phyloP scores from a whole-genome alignment of 371 early-diverging fungal genomes.

The Mortierella sp. region DNA sequence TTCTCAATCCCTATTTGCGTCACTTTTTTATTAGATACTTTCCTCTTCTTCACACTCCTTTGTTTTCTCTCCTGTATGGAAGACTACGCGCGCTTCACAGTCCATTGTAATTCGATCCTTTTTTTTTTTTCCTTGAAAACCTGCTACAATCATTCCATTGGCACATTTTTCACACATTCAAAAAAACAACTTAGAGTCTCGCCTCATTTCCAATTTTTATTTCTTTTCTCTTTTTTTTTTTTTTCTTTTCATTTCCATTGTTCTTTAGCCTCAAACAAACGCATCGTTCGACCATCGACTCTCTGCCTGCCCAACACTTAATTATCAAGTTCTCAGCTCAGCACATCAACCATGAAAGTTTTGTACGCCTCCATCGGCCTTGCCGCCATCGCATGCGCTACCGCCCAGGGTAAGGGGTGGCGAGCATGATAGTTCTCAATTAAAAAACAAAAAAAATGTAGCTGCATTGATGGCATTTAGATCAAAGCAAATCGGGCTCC shows the following conservation, averaged over 20 bases:
- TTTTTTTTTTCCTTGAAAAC: not conserved
- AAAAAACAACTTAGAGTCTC: not conserved
- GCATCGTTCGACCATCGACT: not conserved
- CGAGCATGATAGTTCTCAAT: too few relatives aligned
- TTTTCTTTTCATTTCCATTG: not conserved
- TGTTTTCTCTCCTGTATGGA: not conserved
- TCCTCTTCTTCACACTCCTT: not conserved
- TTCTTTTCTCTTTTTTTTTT: not conserved
- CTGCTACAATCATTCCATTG: not conserved
- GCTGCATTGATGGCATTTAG: too few relatives aligned
- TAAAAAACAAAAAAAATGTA: too few relatives aligned
- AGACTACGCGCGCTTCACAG: not conserved
- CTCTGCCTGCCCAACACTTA: too few relatives aligned
- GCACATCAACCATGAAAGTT: conserved; percentile 18
- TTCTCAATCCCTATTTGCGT: not conserved
- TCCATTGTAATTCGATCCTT: conserved; percentile 4
- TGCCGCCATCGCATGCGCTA: conserved; percentile 6
- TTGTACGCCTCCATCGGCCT: conserved; percentile 21
- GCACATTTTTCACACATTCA: not conserved
- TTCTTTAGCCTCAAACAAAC: not conserved
- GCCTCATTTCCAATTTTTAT: not conserved
- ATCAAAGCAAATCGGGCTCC: too few relatives aligned
- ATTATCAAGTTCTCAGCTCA: too few relatives aligned
- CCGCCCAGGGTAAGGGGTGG: conserved; percentile 23
- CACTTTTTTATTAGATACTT: not conserved